Evolutionary conservation across 371 early-diverging fungal species (phyloP), one percentile per base, ranked within the genome.

Genomic region (Capniomyces stellatus): DNA sequence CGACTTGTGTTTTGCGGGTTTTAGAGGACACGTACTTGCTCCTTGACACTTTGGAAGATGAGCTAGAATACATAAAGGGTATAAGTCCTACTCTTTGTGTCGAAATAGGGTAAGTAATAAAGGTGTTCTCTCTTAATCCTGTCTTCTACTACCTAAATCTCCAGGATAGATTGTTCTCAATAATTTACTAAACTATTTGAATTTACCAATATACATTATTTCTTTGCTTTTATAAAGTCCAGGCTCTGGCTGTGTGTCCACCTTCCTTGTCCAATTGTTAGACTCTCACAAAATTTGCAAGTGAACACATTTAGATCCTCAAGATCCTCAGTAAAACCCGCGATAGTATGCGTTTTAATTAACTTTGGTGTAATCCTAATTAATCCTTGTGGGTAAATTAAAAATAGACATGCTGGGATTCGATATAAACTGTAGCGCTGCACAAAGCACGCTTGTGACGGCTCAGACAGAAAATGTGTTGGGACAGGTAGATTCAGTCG

Each of bases 1-100:
- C 18, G 18, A 29, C 18, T 10, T 10, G 18, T 46, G 6, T 10
- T 46, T 46, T 35, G 6, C 10, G 10, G 6, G 15, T 10, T 18
- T 15, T 29, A 42, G 93, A 95, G 76, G 95, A 95, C 66, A 89
- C 92, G 0, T 95, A 89, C 60, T 62, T 93, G 51, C 71, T 95
- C 21, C 66, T 95, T 29, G 93, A 92, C 62, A 86, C 89, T 1
- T 73, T 94, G n/a, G 92, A 92, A 62, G 66, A 74, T 52, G 92
- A 92, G 49, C 63, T 61, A 3, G 28, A 60, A 8, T 58, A 62
- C 43, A 55, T 90, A 47, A 71, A 73, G 27, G 58, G 66, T 4
- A 59, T 31, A 28, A 55, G 65, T 6, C 90, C 92, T 15, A 54
- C 72, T 0, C 55, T 89, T 12, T 83, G 85, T 55, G 67, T 92